Percentiles rank a stretch among this genome's conserved stretches.
Conservation (phyloP, 345 rosid species). For the Lepidium sativum region DNA sequence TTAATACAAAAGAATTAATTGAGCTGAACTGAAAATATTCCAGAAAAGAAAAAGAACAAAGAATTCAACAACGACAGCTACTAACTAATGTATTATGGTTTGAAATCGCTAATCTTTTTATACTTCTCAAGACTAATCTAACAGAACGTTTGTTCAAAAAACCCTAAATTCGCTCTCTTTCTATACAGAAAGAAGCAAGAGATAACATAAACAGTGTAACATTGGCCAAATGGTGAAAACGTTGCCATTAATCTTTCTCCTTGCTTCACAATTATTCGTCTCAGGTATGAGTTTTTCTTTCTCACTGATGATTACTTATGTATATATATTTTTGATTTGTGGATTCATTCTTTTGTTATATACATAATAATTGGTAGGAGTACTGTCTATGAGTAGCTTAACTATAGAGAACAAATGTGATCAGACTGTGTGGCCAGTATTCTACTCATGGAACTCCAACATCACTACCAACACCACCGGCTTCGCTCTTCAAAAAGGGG, state of each 20-base stretch:
- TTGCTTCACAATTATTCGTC: background rate
- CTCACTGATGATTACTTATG: background rate
- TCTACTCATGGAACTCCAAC: background rate
- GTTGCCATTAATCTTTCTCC: background rate
- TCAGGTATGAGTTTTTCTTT: background rate
- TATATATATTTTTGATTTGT: background rate
- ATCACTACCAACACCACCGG: background rate
- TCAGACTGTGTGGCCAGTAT: slow-evolving; percentile 15
- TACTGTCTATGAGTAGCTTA: background rate
- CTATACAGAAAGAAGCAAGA: too few relatives aligned
- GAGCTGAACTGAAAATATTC: too few relatives aligned
- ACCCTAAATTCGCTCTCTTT: too few relatives aligned
- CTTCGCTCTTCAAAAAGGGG: background rate
- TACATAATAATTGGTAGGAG: background rate
- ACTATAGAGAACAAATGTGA: slow-evolving; percentile 21
- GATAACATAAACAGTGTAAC: too few relatives aligned
- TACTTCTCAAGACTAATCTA: too few relatives aligned
- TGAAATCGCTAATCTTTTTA: too few relatives aligned
- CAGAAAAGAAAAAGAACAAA: too few relatives aligned
- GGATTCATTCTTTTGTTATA: background rate
- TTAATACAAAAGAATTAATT: too few relatives aligned
- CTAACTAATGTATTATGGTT: too few relatives aligned
- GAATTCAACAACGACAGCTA: too few relatives aligned
- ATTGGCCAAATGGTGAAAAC: background rate
- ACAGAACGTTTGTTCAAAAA: too few relatives aligned